These are phyloP conservation scores for Neltuma alba DNA, from an alignment of 306 rosid species.

Conservation along the genomic window DNA sequence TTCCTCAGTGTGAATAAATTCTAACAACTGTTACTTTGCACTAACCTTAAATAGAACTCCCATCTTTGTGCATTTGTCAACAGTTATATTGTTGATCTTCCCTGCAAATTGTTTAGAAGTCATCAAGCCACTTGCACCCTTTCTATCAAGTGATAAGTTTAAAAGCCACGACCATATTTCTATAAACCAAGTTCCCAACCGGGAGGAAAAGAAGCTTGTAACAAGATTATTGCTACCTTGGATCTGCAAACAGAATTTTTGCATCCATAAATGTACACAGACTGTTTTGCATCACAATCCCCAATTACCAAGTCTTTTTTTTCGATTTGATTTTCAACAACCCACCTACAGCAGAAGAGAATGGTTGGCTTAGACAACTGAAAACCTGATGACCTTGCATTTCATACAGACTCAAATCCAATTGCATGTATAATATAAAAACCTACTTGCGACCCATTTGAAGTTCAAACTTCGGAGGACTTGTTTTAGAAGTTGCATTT, in stretches of 20 bases:
- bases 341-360: constrained; percentile 56
- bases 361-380: neutral
- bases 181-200: neutral
- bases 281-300: constrained; percentile 75
- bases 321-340: constrained; percentile 72
- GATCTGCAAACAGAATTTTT: constrained; percentile 93
- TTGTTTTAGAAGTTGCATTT: constrained; percentile 59
- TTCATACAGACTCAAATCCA: constrained; percentile 21
- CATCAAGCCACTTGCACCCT: constrained; percentile 12
- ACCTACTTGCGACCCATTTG: constrained; percentile 99
- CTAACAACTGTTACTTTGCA: neutral
- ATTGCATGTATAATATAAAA: neutral
- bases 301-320: constrained; percentile 69
- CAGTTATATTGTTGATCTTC: constrained; percentile 93
- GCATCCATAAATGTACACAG: constrained; percentile 95
- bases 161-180: constrained; percentile 1
- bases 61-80: constrained; percentile 92
- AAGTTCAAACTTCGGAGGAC: constrained; percentile 91
- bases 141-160: constrained; percentile 34
- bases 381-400: constrained; percentile 25
- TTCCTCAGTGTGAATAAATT: constrained; percentile 13
- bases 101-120: constrained; percentile 59
- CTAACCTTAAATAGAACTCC: constrained; percentile 77
- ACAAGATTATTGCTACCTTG: constrained; percentile 61
- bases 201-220: constrained; percentile 9